Evolutionary conservation across 129 eudicot species (phyloP).

Genomic region (Tagetes patula): DNA sequence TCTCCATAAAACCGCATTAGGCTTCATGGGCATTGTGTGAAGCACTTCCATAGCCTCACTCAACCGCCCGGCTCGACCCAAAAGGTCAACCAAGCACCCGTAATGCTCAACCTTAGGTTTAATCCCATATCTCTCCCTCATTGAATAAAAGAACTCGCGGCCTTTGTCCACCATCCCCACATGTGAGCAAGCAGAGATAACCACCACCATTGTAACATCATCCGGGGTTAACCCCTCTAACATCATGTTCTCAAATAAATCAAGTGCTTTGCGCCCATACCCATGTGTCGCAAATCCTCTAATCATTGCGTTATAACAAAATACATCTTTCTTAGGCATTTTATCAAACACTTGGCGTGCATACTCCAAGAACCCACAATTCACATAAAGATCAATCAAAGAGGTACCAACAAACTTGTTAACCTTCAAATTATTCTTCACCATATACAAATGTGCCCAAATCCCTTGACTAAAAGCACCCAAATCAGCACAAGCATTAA

Average conservation of each 20-base stretch:
- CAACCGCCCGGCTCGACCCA: constrained; percentile 68
- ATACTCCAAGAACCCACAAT: constrained; percentile 53
- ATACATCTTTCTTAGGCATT: constrained; percentile 46
- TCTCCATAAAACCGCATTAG: constrained; percentile 68
- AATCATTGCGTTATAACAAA: constrained; percentile 73
- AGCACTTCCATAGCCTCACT: constrained; percentile 57
- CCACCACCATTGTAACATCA: constrained; percentile 57
- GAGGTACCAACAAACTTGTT: constrained; percentile 55
- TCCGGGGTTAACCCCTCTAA: constrained; percentile 52
- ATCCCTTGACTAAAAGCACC: constrained; percentile 66
- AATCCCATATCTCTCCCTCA: constrained; percentile 50
- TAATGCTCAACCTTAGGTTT: constrained; percentile 71
- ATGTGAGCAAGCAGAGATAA: constrained; percentile 68
- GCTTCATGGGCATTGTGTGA: constrained; percentile 54
- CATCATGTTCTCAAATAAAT: constrained; percentile 45
- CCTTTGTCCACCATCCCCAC: constrained; percentile 68
- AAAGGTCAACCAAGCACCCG: constrained; percentile 68
- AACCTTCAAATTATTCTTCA: constrained; percentile 45
- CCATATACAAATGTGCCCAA: constrained; percentile 61
- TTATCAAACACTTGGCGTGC: constrained; percentile 53
- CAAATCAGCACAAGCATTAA: constrained; percentile 65
- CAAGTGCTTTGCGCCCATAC: constrained; percentile 48
- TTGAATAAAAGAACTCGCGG: constrained; percentile 42
- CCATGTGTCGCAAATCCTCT: constrained; percentile 68
- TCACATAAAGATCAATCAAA: constrained; percentile 56